Percentiles rank a stretch among this genome's conserved stretches.
Conservation (phyloP, 768 basidiomycete species). For the Tylopilus intermedius region DNA sequence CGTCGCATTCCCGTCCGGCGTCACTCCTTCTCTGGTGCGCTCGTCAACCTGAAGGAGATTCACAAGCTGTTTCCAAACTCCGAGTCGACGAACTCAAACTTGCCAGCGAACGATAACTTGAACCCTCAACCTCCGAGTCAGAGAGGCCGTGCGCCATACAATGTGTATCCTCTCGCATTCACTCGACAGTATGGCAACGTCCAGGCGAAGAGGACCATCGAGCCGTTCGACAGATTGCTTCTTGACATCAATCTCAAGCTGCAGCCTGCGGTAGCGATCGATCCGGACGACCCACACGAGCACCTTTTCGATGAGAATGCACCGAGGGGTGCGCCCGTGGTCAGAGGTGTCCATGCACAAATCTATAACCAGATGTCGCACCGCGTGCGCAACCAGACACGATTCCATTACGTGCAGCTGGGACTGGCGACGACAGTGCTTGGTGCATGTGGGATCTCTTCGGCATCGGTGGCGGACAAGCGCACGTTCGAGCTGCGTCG, state of each 20-base stretch:
- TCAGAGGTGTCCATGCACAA: neutral
- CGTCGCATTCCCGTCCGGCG: neutral
- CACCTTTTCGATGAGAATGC: neutral
- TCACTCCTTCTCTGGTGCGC: neutral
- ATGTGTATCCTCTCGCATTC: conserved; percentile 5
- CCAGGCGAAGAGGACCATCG: fast-evolving
- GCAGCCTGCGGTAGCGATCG: no score
- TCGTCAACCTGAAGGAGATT: neutral
- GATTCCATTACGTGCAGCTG: neutral
- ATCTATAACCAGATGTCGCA: neutral
- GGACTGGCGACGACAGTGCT: neutral
- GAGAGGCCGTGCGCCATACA: neutral
- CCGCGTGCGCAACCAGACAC: neutral
- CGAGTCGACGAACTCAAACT: no score
- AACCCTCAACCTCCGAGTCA: no score
- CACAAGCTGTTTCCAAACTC: neutral
- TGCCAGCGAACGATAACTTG: no score
- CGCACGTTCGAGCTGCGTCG: neutral
- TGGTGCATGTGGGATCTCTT: neutral
- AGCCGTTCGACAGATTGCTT: neutral
- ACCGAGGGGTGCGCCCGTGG: neutral
- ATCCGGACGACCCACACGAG: no score
- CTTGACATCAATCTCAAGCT: neutral
- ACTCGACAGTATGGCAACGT: neutral
- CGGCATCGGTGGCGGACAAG: neutral